Base-by-base conservation (phyloP, 2,329 filamentous ascomycete species). In the Claviceps sp. region DNA sequence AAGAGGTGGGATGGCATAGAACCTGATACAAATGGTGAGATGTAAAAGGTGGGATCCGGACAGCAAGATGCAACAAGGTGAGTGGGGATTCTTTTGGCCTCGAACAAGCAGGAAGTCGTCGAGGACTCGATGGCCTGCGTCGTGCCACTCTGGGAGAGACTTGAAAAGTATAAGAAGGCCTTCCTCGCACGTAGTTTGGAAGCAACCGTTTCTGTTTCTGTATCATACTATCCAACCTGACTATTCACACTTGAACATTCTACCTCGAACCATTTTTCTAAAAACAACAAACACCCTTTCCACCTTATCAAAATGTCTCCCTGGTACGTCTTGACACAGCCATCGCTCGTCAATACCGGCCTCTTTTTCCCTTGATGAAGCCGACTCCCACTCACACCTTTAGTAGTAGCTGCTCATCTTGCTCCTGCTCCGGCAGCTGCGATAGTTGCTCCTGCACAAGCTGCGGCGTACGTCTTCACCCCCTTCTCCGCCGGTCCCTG, bases 341-440 rank as follows among this genome's bases (percentile, higher is more conserved):
- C 30, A 34, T 11, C 30, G 30, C 30, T 34, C 30, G 10, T 11
- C 30, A 34, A 34, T 4, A 34, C 3, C 30, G 30, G 30, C 30
- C 30, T 34, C 30, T 34, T 11, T 11, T 11, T 3, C 30, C 30
- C 30, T 34, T 34, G 30, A 34, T 34, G 3, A 34, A 34, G 10
- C 3, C 26, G 30, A 34, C 30, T 34, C 30, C 30, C 10, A 34
- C 30, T 34, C 30, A 34, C 30, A 34, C 7, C 2, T 30, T 19
- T 43, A 6, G 39, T 16, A 60, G 59, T 53, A 46, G 50, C 50
- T 61, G 59, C 56, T 54, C 56, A 37, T 47, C 45, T 24, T 61
- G 59, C 57, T 53, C 52, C 40, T 61, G 59, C 57, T 40, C 59
- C 53, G 56, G 57, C 55, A 44, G 48, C 52, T 61, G 59, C 55